Evolutionary conservation across 106 monocot genomes (phyloP).

Genomic region (Dendrobium officinale): DNA sequence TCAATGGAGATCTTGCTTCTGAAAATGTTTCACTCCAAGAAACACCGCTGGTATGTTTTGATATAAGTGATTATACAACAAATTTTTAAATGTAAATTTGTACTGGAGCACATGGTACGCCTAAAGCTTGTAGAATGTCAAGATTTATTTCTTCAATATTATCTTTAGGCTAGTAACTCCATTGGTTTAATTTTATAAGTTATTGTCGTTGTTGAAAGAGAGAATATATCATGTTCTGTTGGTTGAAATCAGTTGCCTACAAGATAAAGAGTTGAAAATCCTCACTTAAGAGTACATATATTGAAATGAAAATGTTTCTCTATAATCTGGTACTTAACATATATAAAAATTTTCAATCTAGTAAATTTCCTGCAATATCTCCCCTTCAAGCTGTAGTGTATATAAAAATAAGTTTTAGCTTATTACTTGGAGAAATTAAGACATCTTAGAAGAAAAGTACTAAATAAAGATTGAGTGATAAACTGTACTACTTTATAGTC

Average conservation of each 20-base stretch:
- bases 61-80: not conserved
- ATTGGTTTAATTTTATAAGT: not conserved
- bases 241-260: not conserved
- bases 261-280: not conserved
- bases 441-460: not conserved
- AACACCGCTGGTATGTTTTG: constrained; percentile 58
- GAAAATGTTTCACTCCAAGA: constrained; percentile 46
- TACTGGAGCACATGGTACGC: not conserved
- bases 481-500: no score
- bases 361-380: not conserved
- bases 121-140: not conserved
- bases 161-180: not conserved
- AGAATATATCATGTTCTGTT: not conserved
- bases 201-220: not conserved
- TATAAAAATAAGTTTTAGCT: not conserved
- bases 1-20: constrained; percentile 34
- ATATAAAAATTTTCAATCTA: not conserved
- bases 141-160: not conserved
- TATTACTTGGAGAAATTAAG: not conserved
- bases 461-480: no score
- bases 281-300: not conserved
- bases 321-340: not conserved
- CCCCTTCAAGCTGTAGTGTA: not conserved
- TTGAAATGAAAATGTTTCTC: not conserved
- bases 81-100: not conserved